These are phyloP conservation scores for Termitomyces heimii DNA, from an alignment of 768 basidiomycete species.

Conservation along the genomic window DNA sequence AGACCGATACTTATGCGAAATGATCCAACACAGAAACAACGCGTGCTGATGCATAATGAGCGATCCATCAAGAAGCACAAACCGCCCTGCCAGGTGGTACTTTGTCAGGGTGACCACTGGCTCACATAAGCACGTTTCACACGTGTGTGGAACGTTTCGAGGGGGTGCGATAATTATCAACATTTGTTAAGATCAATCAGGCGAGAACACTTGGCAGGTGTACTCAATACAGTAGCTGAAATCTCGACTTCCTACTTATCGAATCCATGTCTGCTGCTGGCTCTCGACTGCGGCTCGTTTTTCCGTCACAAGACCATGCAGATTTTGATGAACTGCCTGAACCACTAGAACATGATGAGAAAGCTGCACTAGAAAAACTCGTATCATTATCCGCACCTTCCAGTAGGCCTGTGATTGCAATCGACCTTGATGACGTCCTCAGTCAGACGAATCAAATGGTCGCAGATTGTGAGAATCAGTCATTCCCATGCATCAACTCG, in stretches of 20 bases:
- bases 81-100: too few species aligned
- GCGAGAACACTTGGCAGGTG: too few species aligned
- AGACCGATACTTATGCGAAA: too few species aligned
- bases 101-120: too few species aligned
- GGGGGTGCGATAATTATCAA: too few species aligned
- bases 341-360: constrained; percentile 13
- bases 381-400: constrained; percentile 16
- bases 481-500: neutral
- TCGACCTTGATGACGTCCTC: constrained; percentile 68
- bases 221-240: too few species aligned
- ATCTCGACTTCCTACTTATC: neutral
- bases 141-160: too few species aligned
- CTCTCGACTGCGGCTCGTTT: constrained; percentile 16
- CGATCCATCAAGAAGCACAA: too few species aligned
- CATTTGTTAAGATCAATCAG: too few species aligned
- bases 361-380: constrained; percentile 22
- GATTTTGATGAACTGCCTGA: constrained; percentile 3
- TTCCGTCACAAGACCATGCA: constrained; percentile 2
- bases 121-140: too few species aligned
- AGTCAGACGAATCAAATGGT: constrained; percentile 54
- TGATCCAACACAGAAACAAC: too few species aligned
- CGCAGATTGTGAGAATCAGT: constrained; percentile 42
- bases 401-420: constrained; percentile 41
- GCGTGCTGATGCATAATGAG: too few species aligned
- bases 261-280: constrained; percentile 24